A percentile compares a stretch with the other conserved stretches of the same genome.
phyloP scores from a whole-genome alignment of 164 flowering plant species.

The Amborella trichopoda region DNA sequence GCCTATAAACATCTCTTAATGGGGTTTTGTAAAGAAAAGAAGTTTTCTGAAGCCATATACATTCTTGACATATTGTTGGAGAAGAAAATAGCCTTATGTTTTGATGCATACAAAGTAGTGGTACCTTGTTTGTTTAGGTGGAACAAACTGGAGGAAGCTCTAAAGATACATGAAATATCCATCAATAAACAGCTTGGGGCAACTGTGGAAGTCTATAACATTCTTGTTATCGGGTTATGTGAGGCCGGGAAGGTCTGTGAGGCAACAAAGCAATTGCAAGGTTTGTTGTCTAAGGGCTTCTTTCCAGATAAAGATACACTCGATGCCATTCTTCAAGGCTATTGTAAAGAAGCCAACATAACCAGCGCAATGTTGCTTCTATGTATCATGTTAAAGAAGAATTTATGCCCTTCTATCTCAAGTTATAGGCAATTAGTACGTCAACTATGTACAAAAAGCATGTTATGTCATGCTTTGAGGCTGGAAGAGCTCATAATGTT shows the following conservation, averaged over 20 bases:
- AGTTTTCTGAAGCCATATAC: slow-evolving; percentile 27
- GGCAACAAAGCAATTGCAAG: slow-evolving; percentile 23
- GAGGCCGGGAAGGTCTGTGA: slow-evolving; percentile 24
- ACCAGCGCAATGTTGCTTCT: slow-evolving; percentile 32
- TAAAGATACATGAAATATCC: slow-evolving; percentile 31
- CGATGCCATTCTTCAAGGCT: slow-evolving; percentile 31
- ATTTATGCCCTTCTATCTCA: slow-evolving; percentile 30
- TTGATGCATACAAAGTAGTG: slow-evolving; percentile 23
- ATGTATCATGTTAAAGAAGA: slow-evolving; percentile 37
- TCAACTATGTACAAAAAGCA: slow-evolving; percentile 32
- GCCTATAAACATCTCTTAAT: slow-evolving; percentile 34
- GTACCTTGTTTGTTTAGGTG: slow-evolving; percentile 38
- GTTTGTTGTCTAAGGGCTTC: slow-evolving; percentile 28
- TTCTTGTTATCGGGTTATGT: slow-evolving; percentile 35
- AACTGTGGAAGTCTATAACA: slow-evolving; percentile 14
- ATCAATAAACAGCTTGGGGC: slow-evolving; percentile 15
- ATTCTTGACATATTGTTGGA: slow-evolving; percentile 29
- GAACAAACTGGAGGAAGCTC: slow-evolving; percentile 20
- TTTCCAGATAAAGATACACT: slow-evolving; percentile 23
- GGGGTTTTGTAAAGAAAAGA: slow-evolving; percentile 48
- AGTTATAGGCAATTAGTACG: slow-evolving; percentile 37
- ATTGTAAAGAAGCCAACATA: slow-evolving; percentile 26
- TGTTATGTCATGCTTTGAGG: slow-evolving; percentile 22
- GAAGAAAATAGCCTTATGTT: slow-evolving; percentile 18
- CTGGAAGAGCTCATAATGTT: slow-evolving; percentile 43